phyloP scores from a whole-genome alignment of 2,329 filamentous ascomycete species.

The Colletotrichum sp. region DNA sequence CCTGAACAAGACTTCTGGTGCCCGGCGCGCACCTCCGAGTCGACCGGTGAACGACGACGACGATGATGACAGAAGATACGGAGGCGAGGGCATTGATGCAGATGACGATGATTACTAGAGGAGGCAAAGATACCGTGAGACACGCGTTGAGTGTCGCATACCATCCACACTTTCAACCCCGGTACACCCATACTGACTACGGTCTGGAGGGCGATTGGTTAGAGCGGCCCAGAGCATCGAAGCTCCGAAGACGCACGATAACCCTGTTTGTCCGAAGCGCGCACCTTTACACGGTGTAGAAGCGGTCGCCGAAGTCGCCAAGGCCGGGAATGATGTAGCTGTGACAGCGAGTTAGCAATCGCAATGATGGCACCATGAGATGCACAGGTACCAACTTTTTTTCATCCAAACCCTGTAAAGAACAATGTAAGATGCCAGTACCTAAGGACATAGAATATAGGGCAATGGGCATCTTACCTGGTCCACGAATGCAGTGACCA shows the following conservation, averaged over 20 bases:
- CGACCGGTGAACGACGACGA: conserved; percentile 45
- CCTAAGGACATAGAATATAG: not conserved
- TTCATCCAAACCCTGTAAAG: conserved; percentile 79
- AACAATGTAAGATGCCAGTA: not conserved
- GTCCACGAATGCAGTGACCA: conserved; percentile 96
- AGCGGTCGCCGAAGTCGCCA: conserved; percentile 94
- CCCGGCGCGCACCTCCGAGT: conserved; percentile 18
- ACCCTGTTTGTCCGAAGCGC: not conserved
- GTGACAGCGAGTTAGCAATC: conserved; percentile 40
- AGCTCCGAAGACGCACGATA: not conserved
- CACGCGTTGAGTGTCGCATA: not conserved
- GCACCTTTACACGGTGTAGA: conserved; percentile 78
- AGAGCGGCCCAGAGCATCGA: not conserved
- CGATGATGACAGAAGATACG: conserved; percentile 57
- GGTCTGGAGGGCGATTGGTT: not conserved
- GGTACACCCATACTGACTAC: not conserved
- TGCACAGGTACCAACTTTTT: conserved; percentile 77
- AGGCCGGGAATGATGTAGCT: conserved; percentile 96
- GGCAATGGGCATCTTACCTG: conserved; percentile 52
- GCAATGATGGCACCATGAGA: conserved; percentile 11
- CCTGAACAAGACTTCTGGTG: conserved; percentile 6
- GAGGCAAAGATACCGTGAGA: not conserved
- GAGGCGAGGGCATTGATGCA: conserved; percentile 55
- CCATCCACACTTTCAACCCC: not conserved
- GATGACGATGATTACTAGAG: conserved; percentile 63